Evolutionary conservation across 495 filamentous ascomycete genomes (phyloP).

Genomic region (Lasiosphaeria ovina): DNA sequence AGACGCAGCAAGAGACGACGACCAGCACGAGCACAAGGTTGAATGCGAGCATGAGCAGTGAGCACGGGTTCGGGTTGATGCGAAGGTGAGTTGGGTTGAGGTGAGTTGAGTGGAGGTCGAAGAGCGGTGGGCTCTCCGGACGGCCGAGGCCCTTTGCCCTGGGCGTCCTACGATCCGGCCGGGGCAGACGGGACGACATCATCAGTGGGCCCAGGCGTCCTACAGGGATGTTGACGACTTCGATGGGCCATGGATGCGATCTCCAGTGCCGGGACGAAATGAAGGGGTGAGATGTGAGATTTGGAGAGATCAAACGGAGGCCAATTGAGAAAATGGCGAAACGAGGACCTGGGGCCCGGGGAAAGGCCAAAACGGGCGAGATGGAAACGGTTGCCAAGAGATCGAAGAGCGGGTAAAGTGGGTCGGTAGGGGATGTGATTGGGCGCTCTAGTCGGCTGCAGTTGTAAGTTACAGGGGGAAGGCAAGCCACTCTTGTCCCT

Average conservation of each 20-base stretch:
- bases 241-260: not conserved
- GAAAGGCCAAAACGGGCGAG: constrained; percentile 8
- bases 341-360: not conserved
- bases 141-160: no score
- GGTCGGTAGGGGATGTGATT: not conserved
- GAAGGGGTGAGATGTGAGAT: constrained; percentile 1
- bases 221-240: constrained; percentile 11
- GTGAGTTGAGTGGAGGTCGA: no score
- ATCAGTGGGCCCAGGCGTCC: not conserved
- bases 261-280: not conserved
- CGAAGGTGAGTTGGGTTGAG: no score
- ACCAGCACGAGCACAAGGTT: no score
- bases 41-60: no score
- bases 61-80: no score
- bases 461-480: not conserved
- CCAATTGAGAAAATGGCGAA: constrained; percentile 2
- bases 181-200: not conserved
- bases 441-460: constrained; percentile 1
- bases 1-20: no score
- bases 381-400: constrained; percentile 11
- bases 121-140: no score
- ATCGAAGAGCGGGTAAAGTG: not conserved
- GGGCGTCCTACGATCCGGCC: not conserved
- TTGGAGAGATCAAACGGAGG: not conserved
- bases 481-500: not conserved